Percentiles rank a stretch among this genome's conserved stretches.
phyloP scores from a whole-genome alignment of 1,139 yeast species.

The Taiozyma sp. region DNA sequence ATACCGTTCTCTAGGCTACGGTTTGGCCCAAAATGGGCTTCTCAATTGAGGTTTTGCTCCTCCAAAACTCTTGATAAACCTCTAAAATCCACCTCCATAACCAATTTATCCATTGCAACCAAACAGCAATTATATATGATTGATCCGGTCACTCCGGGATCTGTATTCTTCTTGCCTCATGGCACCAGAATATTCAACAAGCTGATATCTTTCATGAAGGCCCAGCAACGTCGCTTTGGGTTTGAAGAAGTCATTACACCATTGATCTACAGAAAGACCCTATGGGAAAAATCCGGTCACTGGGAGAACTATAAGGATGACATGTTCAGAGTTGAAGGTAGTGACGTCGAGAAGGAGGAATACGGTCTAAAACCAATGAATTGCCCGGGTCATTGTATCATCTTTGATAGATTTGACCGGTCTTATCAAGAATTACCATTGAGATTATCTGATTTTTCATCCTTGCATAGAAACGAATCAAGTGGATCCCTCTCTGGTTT shows the following conservation, averaged over 20 bases:
- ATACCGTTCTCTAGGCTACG: not conserved
- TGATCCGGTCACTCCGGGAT: constrained; percentile 82
- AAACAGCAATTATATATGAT: constrained; percentile 73
- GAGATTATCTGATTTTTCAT: constrained; percentile 88
- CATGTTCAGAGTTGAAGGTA: constrained; percentile 75
- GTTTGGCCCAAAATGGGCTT: not conserved
- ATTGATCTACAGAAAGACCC: constrained; percentile 72
- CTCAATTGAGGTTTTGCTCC: not conserved
- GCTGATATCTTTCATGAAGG: constrained; percentile 74
- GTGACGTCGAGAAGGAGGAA: constrained; percentile 42
- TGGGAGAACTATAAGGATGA: constrained; percentile 95
- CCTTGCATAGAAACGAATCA: constrained; percentile 91
- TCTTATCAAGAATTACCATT: constrained; percentile 89
- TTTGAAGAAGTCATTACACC: constrained; percentile 95
- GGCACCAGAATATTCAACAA: constrained; percentile 85
- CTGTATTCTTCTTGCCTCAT: constrained; percentile 84
- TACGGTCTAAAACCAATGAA: constrained; percentile 97
- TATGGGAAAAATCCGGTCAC: constrained; percentile 94
- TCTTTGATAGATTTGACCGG: constrained; percentile 77
- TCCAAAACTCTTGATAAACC: not conserved
- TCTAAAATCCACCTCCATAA: constrained; percentile 12
- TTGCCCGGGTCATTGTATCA: constrained; percentile 96
- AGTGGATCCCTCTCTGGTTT: constrained; percentile 93
- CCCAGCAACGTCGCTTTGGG: constrained; percentile 71
- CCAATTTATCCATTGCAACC: constrained; percentile 47